These are phyloP conservation scores for Agaricus sinodeliciosus DNA, from an alignment of 768 basidiomycete species.

Conservation along the genomic window DNA sequence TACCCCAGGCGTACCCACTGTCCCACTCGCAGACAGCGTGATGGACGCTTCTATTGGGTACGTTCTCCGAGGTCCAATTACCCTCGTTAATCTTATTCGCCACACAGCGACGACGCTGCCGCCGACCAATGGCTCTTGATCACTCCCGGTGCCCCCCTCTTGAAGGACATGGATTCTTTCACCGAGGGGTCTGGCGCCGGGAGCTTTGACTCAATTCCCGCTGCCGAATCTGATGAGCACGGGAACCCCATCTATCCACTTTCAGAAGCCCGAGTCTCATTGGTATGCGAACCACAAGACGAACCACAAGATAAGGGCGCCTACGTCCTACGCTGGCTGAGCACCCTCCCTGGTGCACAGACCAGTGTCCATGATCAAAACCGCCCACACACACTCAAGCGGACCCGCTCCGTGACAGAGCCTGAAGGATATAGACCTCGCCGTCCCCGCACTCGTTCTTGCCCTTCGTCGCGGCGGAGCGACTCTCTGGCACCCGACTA, in stretches of 20 bases:
- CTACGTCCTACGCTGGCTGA: slow-evolving; percentile 33
- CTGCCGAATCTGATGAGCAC: slow-evolving; percentile 27
- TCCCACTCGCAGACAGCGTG: slow-evolving; percentile 11
- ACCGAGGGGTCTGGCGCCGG: slow-evolving; percentile 51
- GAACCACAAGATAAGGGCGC: slow-evolving; percentile 19
- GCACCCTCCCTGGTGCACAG: slow-evolving; percentile 10
- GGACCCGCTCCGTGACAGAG: slow-evolving; percentile 31
- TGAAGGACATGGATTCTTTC: slow-evolving; percentile 55
- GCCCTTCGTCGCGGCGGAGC: slow-evolving; percentile 13
- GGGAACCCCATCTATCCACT: slow-evolving; percentile 27
- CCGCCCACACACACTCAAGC: slow-evolving; percentile 24
- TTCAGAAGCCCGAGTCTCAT: slow-evolving; percentile 14
- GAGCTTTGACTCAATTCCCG: slow-evolving; percentile 42
- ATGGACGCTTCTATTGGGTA: slow-evolving; percentile 12
- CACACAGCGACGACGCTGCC: slow-evolving; percentile 5
- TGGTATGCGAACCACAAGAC: slow-evolving; percentile 21
- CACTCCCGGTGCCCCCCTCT: slow-evolving; percentile 37
- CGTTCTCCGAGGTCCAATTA: background rate
- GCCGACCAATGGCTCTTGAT: slow-evolving; percentile 18
- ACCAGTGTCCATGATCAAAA: slow-evolving; percentile 24
- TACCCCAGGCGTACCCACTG: slow-evolving; percentile 19
- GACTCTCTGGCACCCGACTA: slow-evolving; percentile 13
- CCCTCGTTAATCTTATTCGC: slow-evolving; percentile 5
- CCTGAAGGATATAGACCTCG: slow-evolving; percentile 22
- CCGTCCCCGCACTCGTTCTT: slow-evolving; percentile 22